Base-by-base conservation (phyloP, 257 asterid genomes). In the Thymus quinquecostatus region DNA sequence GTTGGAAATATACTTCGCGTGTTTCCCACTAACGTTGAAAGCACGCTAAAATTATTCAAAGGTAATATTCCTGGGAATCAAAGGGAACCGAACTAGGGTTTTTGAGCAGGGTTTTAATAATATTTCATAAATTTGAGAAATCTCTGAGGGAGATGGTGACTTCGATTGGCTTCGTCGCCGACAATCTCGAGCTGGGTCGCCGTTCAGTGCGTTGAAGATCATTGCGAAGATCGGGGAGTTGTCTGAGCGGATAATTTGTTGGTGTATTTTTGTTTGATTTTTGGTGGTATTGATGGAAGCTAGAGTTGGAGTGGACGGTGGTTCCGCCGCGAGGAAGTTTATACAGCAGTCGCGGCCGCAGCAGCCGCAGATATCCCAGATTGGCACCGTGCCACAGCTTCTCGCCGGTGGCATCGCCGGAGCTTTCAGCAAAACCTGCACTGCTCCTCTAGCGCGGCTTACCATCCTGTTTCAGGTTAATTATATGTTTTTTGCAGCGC, bases 371-470 rank as follows among this genome's bases (percentile, higher is more conserved):
- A 66, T 82, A 40, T 64, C 96, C 34, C 97, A 92, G 79, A 82
- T 90, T 64, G 98, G 97, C 3, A 84, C 97, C 14, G 88, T 88
- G 28, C 88, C 92, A 67, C 98, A 92, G 81, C 98, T 92, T 59
- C 90, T 92, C 64, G 96, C 97, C 43, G 98, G 98, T 44, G 98
- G 98, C 11, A 78, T 92, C 14, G 98, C 98, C 64, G 98, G 98
- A 60, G 98, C 98, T 72, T 92, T 92, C 75, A 84, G 97, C 83
- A 92, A 92, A 80, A 90, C 98, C 10, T 92, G 98, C 70, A 92
- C 98, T 54, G 98, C 98, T 47, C 98, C 98, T 56, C 79, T 90
- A 9, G 89, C 97, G 70, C 96, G 97, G 10, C 97, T 92, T 75
- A 90, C 97, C 69, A 90, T 90, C 81, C 95, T 92, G 10, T 92